Percentiles rank a stretch among this genome's conserved stretches.
These are phyloP conservation scores for Colletotrichum cordylinicola DNA, from an alignment of 2,329 filamentous ascomycete genomes.

Conservation along the genomic window DNA sequence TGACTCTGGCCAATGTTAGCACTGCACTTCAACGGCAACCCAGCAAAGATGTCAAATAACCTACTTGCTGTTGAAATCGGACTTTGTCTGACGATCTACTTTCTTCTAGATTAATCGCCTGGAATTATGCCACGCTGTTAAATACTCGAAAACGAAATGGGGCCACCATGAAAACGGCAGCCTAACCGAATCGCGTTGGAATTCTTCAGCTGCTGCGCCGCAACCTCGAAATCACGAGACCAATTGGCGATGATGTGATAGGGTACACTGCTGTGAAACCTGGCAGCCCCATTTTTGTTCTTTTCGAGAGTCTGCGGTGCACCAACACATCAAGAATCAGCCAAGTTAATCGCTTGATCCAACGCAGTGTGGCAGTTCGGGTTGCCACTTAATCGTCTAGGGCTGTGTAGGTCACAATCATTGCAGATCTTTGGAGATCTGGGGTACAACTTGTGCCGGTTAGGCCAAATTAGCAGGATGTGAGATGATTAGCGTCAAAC, in stretches of 20 bases:
- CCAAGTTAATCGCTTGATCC: background rate
- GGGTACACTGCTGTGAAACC: background rate
- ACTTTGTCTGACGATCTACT: background rate
- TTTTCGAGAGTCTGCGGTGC: background rate
- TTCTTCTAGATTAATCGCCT: background rate
- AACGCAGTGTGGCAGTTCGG: fast-evolving
- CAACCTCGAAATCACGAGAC: background rate
- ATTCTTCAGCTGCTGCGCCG: background rate
- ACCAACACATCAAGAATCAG: background rate
- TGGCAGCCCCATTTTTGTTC: background rate
- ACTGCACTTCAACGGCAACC: too few relatives aligned
- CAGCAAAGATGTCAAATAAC: fast-evolving
- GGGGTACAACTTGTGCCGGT: background rate
- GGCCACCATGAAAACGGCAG: background rate
- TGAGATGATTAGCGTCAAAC: background rate
- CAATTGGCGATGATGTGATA: background rate
- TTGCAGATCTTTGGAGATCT: background rate
- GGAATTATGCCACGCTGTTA: background rate
- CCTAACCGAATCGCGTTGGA: background rate
- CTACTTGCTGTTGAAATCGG: background rate
- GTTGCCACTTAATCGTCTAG: background rate
- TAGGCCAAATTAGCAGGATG: background rate
- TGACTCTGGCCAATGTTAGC: background rate
- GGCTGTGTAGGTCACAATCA: background rate
- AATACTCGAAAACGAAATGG: background rate